Evolutionary conservation across 805 yeast species (phyloP).

Genomic region (Schizosaccharomyces lindneri): DNA sequence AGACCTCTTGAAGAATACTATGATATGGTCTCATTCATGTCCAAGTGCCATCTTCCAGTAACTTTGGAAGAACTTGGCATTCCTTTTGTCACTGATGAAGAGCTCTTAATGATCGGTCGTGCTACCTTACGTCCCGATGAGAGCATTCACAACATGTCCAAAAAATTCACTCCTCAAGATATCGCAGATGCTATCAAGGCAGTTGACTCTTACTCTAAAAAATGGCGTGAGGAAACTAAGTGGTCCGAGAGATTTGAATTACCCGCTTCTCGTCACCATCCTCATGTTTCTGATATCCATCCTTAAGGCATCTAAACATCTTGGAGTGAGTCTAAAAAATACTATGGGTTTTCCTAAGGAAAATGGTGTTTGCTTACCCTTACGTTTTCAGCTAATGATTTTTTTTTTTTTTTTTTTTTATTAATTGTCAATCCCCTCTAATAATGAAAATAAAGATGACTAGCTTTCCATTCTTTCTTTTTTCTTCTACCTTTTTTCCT

Average conservation of each 20-base stretch:
- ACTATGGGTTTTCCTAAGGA: no score
- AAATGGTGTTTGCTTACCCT: no score
- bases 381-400: neutral
- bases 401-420: neutral
- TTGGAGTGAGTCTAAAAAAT: no score
- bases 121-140: neutral
- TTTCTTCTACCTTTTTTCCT: neutral
- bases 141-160: conserved; percentile 3
- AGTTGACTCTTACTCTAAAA: neutral
- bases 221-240: neutral
- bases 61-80: conserved; percentile 1
- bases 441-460: no score
- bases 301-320: neutral
- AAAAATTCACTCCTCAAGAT: neutral
- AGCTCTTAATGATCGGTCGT: neutral
- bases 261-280: neutral
- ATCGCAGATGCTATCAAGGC: neutral
- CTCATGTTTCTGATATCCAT: neutral
- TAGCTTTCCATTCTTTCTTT: neutral
- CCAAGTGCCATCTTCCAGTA: neutral
- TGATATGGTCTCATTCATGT: neutral
- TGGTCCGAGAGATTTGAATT: neutral
- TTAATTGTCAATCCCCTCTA: neutral
- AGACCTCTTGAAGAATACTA: neutral
- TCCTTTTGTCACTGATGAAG: neutral